These are phyloP conservation scores for Cubamyces lactineus DNA, from an alignment of 768 basidiomycete species.

Conservation along the genomic window DNA sequence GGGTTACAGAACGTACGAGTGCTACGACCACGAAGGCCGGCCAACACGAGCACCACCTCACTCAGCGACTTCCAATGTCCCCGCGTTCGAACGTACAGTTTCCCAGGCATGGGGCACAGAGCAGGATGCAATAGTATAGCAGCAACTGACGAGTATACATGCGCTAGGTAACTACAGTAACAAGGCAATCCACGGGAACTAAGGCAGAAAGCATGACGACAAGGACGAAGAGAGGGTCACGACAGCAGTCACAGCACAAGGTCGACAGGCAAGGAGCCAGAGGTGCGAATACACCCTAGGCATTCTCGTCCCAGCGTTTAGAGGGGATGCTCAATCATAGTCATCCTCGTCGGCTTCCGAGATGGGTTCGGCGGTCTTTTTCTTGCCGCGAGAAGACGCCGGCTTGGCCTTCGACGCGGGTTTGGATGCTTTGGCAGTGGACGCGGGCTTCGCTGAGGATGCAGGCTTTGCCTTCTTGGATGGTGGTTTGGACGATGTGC, in stretches of 20 bases:
- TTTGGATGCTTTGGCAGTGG: slow-evolving; percentile 12
- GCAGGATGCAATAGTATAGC: slow-evolving; percentile 7
- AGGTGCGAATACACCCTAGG: not conserved
- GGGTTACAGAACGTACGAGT: too few species aligned
- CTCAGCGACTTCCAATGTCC: too few species aligned
- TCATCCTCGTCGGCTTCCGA: slow-evolving; percentile 30
- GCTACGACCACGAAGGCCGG: too few species aligned
- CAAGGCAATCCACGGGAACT: slow-evolving; percentile 11
- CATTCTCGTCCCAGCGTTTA: not conserved
- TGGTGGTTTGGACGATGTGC: slow-evolving; percentile 23
- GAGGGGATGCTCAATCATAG: slow-evolving; percentile 6
- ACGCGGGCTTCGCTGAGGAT: slow-evolving; percentile 19
- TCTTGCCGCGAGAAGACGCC: slow-evolving; percentile 28
- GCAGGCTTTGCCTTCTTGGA: slow-evolving; percentile 31
- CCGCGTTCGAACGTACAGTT: too few species aligned
- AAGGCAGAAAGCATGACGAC: slow-evolving; percentile 16
- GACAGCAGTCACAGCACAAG: not conserved
- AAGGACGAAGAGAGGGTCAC: not conserved
- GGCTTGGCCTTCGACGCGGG: slow-evolving; percentile 29
- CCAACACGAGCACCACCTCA: too few species aligned
- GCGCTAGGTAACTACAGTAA: slow-evolving; percentile 15
- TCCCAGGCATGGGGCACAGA: too few species aligned
- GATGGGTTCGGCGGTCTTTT: slow-evolving; percentile 25
- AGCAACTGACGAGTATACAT: slow-evolving; percentile 17
- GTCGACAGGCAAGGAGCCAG: not conserved